Percentiles rank a stretch among this genome's conserved stretches.
These are phyloP conservation scores for Tilletia walkeri DNA, from an alignment of 1,284 basidiomycete genomes.

Conservation along the genomic window DNA sequence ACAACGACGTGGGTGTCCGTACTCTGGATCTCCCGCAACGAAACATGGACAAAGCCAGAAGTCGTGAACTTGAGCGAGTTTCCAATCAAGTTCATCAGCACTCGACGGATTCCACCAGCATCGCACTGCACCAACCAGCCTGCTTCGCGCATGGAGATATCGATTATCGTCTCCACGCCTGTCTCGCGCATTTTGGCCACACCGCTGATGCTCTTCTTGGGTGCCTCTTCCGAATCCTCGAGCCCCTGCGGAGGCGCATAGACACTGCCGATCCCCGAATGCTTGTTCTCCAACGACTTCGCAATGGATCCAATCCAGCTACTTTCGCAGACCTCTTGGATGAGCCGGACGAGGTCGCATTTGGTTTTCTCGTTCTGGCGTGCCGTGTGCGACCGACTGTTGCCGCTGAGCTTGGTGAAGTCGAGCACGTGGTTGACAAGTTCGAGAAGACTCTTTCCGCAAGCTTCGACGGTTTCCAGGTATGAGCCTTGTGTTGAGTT, in stretches of 20 bases:
- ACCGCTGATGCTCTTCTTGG: constrained; percentile 23
- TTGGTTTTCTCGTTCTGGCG: constrained; percentile 30
- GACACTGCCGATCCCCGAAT: constrained; percentile 76
- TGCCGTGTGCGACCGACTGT: constrained; percentile 59
- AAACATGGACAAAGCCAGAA: constrained; percentile 81
- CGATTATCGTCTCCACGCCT: constrained; percentile 80
- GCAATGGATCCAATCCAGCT: constrained; percentile 92
- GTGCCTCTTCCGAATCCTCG: neutral
- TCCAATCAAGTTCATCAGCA: constrained; percentile 89
- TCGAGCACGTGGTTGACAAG: constrained; percentile 91
- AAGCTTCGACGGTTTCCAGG: constrained; percentile 66
- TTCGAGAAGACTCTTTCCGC: constrained; percentile 60
- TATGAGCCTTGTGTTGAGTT: constrained; percentile 81
- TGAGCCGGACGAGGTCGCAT: constrained; percentile 74
- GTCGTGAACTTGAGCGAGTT: constrained; percentile 91
- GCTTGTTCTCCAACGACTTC: constrained; percentile 60
- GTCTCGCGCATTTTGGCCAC: constrained; percentile 35
- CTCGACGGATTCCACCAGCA: constrained; percentile 83
- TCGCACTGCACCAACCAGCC: constrained; percentile 88
- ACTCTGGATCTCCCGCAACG: constrained; percentile 70
- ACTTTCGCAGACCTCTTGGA: constrained; percentile 93
- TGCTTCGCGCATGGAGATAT: constrained; percentile 71
- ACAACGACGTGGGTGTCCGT: constrained; percentile 67
- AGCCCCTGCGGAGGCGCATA: constrained; percentile 68
- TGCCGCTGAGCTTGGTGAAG: constrained; percentile 87